Base-by-base conservation (phyloP, 495 filamentous ascomycete genomes). In the Talaromyces borbonicus region DNA sequence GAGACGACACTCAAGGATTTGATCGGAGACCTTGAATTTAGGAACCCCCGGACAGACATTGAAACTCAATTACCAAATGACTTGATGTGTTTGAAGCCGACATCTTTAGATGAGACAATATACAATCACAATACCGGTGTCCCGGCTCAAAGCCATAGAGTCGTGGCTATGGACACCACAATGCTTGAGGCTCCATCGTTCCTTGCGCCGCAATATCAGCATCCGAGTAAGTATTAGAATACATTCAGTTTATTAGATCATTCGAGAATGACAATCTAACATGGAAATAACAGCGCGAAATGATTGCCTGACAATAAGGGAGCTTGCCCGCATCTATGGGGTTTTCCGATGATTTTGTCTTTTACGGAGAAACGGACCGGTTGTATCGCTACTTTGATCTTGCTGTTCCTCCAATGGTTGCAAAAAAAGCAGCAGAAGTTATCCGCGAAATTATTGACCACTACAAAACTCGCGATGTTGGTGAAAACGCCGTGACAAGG, bases 271-370 rank as follows among this genome's bases (percentile, higher is more conserved):
- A 11, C 7, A 2, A 2, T 14, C 12, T 32, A n/a, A 32, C 5
- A n/a, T 1, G 4, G 12, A 33, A 33, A 5, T n/a, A n/a, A n/a
- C 30, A 48, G 46, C 25, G 4, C 30, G 48, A 9, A 26, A 37
- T 11, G 48, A 45, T 25, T 9, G 30, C 3, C 30, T 49, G 19
- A 49, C 39, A 5, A 23, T 45, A 8, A 32, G 48, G 4, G 48
- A 49, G 18, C 12, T 49, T 14, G 48, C 48, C 4, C 38, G 48
- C 1, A 29, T 49, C 8, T 42, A 44, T 15, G 48, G 48, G 3
- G n/a, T 49, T 49, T 25, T 14, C 19, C 6, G 48, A 49, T 19
- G 40, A 49, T 20, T 39, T 49, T n/a, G 29, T 49, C 20, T 45
- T 49, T 11, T 40, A 40, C 19, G 37, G 24, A 3, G 18, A 20